phyloP scores from a whole-genome alignment of 2,329 filamentous ascomycete species.

The Metarhizium humberi region DNA sequence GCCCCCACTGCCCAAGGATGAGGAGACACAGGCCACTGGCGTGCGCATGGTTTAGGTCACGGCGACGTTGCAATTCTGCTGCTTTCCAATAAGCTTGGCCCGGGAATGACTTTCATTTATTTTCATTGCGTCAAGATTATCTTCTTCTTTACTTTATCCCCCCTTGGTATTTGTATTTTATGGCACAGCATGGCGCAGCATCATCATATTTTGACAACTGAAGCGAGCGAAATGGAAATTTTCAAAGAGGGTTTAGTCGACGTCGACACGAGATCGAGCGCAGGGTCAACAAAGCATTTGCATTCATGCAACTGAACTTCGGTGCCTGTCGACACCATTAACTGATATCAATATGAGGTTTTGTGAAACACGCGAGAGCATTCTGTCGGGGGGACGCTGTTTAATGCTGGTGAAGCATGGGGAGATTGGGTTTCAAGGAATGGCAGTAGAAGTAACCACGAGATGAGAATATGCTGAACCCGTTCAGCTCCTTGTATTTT shows the following conservation, averaged over 20 bases:
- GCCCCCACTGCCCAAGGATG: slow-evolving; percentile 41
- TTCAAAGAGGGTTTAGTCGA: slow-evolving; percentile 2
- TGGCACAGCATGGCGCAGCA: slow-evolving; percentile 3
- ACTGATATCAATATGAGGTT: background rate
- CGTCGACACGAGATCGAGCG: background rate
- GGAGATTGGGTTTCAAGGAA: background rate
- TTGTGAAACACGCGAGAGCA: background rate
- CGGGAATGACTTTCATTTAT: background rate
- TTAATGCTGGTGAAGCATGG: background rate
- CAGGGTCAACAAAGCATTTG: background rate
- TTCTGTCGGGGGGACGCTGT: background rate
- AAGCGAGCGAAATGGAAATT: slow-evolving; percentile 7
- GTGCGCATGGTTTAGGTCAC: slow-evolving; percentile 24
- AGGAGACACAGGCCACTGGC: slow-evolving; percentile 16
- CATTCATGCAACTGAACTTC: background rate
- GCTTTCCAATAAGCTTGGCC: slow-evolving; percentile 7
- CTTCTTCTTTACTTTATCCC: slow-evolving; percentile 1
- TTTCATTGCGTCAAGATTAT: background rate
- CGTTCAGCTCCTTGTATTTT: background rate
- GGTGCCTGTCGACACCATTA: background rate
- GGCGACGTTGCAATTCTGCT: slow-evolving; percentile 8
- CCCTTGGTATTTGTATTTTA: slow-evolving; percentile 2
- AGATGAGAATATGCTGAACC: background rate
- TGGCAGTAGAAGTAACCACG: background rate
- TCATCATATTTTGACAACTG: background rate